Evolutionary conservation across 2,329 filamentous ascomycete species (phyloP), one percentile per base, ranked within the genome.

Genomic region (Raffaelea albimanens): DNA sequence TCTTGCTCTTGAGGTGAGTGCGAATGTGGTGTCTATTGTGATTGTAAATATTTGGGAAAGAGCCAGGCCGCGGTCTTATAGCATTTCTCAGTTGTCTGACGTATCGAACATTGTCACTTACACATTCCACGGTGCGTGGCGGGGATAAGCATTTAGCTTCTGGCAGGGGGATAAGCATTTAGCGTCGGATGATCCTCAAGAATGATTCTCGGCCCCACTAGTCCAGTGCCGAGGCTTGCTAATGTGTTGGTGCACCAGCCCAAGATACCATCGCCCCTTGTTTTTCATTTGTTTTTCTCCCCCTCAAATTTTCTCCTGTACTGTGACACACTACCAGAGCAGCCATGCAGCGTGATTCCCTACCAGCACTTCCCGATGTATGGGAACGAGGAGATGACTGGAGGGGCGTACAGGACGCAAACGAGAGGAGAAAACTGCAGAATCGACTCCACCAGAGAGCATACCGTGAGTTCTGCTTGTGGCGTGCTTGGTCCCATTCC

Each of bases 361-460:
- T 43, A 18, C 41, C 22, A 13, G 18, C 5, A 8, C 41, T 31
- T n/a, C 11, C 23, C 25, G 25, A 29, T 18, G 41, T n/a, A 13
- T 43, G 41, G 41, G 39, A 41, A 11, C 11, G 23, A 7, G 43
- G 33, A 16, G 50, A 52, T 23, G 47, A 49, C 21, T 52, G 50
- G 46, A 20, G 18, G 8, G 47, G 41, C 9, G 5, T 44, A n/a
- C 21, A 19, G 8, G 41, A 46, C 23, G 16, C 43, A 13, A 40
- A 40, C 16, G 50, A 52, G 44, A 23, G 50, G 19, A 52, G 42
- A 23, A 46, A 34, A 43, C 39, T 43, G 14, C 50, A 52, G 46
- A 52, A 52, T 23, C 33, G 50, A 14, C 36, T 49, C 22, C 43
- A 49, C 29, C 50, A 52, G 23, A 19, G 50, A 13, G 46, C 50